Conservation (phyloP, 1,284 basidiomycete genomes). For the Hemileia vastatrix region DNA sequence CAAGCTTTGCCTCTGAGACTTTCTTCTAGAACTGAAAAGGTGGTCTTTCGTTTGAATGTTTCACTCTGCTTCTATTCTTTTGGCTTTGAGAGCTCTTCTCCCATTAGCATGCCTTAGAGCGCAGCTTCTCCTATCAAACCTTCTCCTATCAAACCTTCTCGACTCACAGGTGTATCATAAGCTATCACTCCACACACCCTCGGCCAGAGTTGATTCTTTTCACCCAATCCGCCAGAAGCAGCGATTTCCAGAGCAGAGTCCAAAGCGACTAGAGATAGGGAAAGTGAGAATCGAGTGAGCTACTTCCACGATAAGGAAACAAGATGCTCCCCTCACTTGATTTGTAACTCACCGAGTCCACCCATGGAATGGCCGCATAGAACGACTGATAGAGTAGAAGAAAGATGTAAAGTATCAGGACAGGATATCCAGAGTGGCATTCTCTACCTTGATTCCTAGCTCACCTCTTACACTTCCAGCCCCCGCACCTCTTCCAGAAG, state of each 20-base stretch:
- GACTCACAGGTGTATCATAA: slow-evolving; percentile 77
- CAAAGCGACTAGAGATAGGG: slow-evolving; percentile 57
- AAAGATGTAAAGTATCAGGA: slow-evolving; percentile 46
- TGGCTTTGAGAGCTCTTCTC: too few species aligned
- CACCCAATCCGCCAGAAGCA: slow-evolving; percentile 55
- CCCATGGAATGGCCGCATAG: slow-evolving; percentile 89
- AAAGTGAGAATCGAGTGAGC: neutral
- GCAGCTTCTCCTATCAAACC: too few species aligned
- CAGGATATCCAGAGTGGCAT: slow-evolving; percentile 25
- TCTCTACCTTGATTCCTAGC: too few species aligned
- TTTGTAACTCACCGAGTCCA: slow-evolving; percentile 52
- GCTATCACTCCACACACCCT: slow-evolving; percentile 68
- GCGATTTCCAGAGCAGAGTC: slow-evolving; percentile 70
- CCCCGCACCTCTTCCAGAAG: slow-evolving; percentile 30
- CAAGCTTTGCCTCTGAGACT: too few species aligned
- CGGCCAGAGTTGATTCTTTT: slow-evolving; percentile 64
- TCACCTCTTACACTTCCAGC: slow-evolving; percentile 30
- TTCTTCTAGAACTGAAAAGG: too few species aligned
- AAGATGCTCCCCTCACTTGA: too few species aligned
- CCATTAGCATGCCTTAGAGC: too few species aligned
- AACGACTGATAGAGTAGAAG: slow-evolving; percentile 81
- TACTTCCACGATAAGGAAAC: too few species aligned
- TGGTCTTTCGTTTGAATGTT: too few species aligned
- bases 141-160: neutral
- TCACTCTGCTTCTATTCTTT: too few species aligned